Evolutionary conservation across 768 basidiomycete species (phyloP).

Genomic region (Kwoniella pini): DNA sequence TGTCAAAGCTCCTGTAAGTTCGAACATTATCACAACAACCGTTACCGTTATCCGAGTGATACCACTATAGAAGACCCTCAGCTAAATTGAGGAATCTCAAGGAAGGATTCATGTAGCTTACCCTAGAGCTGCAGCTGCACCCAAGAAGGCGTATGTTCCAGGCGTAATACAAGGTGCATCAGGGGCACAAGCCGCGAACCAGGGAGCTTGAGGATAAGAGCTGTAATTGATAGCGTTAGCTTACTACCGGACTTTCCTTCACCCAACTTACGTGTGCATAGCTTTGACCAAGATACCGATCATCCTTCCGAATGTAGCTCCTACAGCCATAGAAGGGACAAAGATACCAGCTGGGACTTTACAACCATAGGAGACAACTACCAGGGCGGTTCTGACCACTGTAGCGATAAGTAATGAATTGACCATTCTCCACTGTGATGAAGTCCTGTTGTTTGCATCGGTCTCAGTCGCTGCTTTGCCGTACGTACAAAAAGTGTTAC

Average conservation of each 20-base stretch:
- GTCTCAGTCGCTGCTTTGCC: neutral
- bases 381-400: slow-evolving; percentile 78
- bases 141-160: slow-evolving; percentile 95
- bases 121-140: slow-evolving; percentile 94
- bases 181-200: slow-evolving; percentile 86
- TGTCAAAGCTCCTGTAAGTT: slow-evolving; percentile 92
- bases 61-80: slow-evolving; percentile 61
- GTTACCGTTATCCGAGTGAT: slow-evolving; percentile 97
- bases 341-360: slow-evolving; percentile 98
- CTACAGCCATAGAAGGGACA: slow-evolving; percentile 98
- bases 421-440: slow-evolving; percentile 90
- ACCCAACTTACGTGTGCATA: slow-evolving; percentile 72
- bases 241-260: too few relatives aligned
- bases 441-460: slow-evolving; percentile 61
- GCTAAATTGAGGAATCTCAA: neutral
- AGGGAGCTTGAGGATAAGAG: slow-evolving; percentile 76
- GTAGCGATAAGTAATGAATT: slow-evolving; percentile 91
- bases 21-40: slow-evolving; percentile 99
- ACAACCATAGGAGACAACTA: slow-evolving; percentile 89
- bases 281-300: slow-evolving; percentile 95
- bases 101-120: slow-evolving; percentile 49
- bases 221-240: slow-evolving; percentile 60
- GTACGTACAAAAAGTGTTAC: neutral
- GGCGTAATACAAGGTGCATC: slow-evolving; percentile 97
- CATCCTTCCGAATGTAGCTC: slow-evolving; percentile 96